These are phyloP conservation scores for Aegilops longissima DNA, from an alignment of 176 grass and related monocot species.

Conservation along the genomic window DNA sequence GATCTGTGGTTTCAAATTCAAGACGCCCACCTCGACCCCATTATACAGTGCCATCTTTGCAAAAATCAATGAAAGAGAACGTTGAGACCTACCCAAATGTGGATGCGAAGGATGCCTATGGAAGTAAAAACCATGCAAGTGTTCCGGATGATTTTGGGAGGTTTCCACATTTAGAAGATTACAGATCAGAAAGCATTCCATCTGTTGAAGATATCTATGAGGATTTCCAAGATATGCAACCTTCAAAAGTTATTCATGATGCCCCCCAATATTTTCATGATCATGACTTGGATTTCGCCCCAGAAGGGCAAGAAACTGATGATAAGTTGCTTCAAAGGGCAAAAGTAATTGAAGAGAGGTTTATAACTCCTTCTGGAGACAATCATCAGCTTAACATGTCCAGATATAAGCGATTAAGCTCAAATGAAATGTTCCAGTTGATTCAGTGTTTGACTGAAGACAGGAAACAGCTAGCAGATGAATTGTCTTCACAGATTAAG, in stretches of 20 bases:
- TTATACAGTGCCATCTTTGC: constrained; percentile 37
- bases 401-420: constrained; percentile 31
- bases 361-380: constrained; percentile 41
- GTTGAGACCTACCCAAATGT: constrained; percentile 30
- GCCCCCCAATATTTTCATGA: not conserved
- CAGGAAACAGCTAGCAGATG: constrained; percentile 53
- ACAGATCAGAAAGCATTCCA: constrained; percentile 52
- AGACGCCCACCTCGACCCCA: constrained; percentile 64
- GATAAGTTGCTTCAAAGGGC: constrained; percentile 55
- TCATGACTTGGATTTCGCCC: constrained; percentile 18
- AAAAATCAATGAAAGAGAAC: constrained; percentile 38
- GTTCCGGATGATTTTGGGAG: constrained; percentile 32
- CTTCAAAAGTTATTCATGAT: constrained; percentile 20
- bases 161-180: constrained; percentile 27
- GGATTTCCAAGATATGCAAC: constrained; percentile 48
- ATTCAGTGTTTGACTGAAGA: constrained; percentile 70
- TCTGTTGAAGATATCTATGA: constrained; percentile 83
- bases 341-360: constrained; percentile 61
- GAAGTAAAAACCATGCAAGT: constrained; percentile 20
- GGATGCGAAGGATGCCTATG: constrained; percentile 18
- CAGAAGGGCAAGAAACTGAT: constrained; percentile 48
- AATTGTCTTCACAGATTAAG: constrained; percentile 83
- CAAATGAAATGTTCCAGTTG: constrained; percentile 47
- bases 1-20: constrained; percentile 40
- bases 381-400: constrained; percentile 45